Evolutionary conservation across 2,329 filamentous ascomycete genomes (phyloP).

Genomic region (Claviceps purpurea): DNA sequence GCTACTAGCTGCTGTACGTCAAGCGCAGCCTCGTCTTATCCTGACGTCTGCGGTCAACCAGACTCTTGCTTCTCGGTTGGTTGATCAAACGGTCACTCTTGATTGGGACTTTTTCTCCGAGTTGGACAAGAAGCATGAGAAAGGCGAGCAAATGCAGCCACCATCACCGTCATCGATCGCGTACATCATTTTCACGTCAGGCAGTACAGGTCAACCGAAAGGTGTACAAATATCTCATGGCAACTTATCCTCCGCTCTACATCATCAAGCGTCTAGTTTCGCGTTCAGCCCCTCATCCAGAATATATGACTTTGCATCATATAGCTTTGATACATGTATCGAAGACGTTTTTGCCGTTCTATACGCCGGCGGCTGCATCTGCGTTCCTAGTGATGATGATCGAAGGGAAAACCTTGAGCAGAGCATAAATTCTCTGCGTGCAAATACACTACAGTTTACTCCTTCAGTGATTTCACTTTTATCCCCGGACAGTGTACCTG

Average conservation of each 20-base stretch:
- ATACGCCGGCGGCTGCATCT: slow-evolving; percentile 3
- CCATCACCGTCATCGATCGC: background rate
- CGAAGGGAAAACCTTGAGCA: background rate
- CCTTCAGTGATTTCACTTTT: background rate
- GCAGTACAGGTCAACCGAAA: slow-evolving; percentile 13
- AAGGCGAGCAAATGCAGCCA: background rate
- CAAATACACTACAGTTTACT: background rate
- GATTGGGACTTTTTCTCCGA: background rate
- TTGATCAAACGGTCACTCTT: background rate
- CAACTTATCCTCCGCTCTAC: background rate
- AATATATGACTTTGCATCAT: slow-evolving; percentile 15
- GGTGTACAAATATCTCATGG: slow-evolving; percentile 4
- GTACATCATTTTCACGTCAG: slow-evolving; percentile 13
- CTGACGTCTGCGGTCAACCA: background rate
- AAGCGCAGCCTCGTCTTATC: background rate
- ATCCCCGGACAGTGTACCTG: background rate
- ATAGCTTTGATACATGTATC: slow-evolving; percentile 5
- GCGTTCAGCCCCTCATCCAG: slow-evolving; percentile 11
- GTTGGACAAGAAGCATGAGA: background rate
- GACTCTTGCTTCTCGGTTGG: too few relatives aligned
- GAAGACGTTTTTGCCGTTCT: slow-evolving; percentile 2
- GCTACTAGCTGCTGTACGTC: background rate
- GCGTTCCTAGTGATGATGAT: slow-evolving; percentile 5
- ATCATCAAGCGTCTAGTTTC: slow-evolving; percentile 18
- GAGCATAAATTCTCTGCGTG: background rate